Conservation (phyloP, 495 filamentous ascomycete genomes). For the Lophium mytilinum region DNA sequence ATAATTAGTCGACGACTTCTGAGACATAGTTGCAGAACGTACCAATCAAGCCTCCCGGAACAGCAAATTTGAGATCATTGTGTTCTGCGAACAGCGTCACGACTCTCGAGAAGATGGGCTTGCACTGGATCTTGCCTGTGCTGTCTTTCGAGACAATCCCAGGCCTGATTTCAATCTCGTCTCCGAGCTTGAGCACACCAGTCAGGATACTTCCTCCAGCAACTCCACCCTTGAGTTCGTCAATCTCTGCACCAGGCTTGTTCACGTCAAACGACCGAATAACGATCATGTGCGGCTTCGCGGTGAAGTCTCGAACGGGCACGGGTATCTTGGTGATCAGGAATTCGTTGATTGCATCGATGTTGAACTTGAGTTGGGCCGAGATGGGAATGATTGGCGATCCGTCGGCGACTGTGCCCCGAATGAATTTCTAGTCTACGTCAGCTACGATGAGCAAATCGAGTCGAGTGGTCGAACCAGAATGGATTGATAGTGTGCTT, state of each 20-base stretch:
- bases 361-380: slow-evolving; percentile 98
- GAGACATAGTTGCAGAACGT: neutral
- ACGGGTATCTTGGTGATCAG: slow-evolving; percentile 91
- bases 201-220: slow-evolving; percentile 94
- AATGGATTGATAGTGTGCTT: slow-evolving; percentile 90
- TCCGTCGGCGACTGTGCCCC: slow-evolving; percentile 91
- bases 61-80: slow-evolving; percentile 95
- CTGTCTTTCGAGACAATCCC: slow-evolving; percentile 93
- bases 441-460: too few species aligned
- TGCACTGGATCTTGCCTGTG: slow-evolving; percentile 89
- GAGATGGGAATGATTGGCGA: slow-evolving; percentile 97
- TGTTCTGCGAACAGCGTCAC: slow-evolving; percentile 93
- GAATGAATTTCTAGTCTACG: slow-evolving; percentile 65
- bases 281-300: slow-evolving; percentile 93
- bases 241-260: slow-evolving; percentile 99
- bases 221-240: slow-evolving; percentile 97
- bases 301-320: slow-evolving; percentile 77
- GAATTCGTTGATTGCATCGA: slow-evolving; percentile 92
- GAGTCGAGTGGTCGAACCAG: slow-evolving; percentile 28
- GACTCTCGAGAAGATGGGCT: slow-evolving; percentile 89
- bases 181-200: slow-evolving; percentile 88
- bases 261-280: slow-evolving; percentile 99
- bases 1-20: slow-evolving; percentile 13
- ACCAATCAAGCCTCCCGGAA: slow-evolving; percentile 87
- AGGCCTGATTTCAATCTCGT: slow-evolving; percentile 96